Evolutionary conservation across 371 early-diverging fungal genomes (phyloP), one percentile per base, ranked within the genome.

Genomic region (Lichtheimia ramosa): DNA sequence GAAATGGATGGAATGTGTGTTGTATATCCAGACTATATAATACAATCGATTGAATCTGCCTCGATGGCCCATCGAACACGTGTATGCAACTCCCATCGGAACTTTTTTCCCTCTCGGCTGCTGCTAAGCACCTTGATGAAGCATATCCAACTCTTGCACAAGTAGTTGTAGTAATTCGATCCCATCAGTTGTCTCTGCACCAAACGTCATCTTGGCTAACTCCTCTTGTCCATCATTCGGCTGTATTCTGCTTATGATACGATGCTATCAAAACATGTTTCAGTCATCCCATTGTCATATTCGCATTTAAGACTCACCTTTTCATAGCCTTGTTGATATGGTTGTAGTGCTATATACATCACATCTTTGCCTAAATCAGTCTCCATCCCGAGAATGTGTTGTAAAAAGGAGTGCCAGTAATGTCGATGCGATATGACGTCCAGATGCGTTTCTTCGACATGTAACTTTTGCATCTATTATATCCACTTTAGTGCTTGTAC

Each of bases 301-400:
- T 5, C 10, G n/a, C 34, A 20, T 39, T 39, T 7, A 15, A 40
- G 23, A 13, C 39, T 15, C 27, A 21, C 20, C 18, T 7, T 49
- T 43, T 53, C 42, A 2, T n/a, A n/a, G 14, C 16, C 50, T 39
- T 58, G 43, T 54, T 25, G 21, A 54, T 63, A 42, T 57, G 24
- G 16, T 40, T 54, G 52, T 14, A 53, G 20, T 8, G 27, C 3
- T 0, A 39, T 21, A 39, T n/a, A 40, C 40, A 34, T 10, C 34
- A 34, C 34, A 10, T 34, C 34, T 8, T 34, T 34, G 2, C 6
- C 34, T 8, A 2, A 34, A 10, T 34, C 34, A 34, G 40, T 15
- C 40, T 40, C 41, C 3, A 40, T 16, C 18, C 12, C 20, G 27
- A 53, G 34, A 6, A n/a, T 20, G 28, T 53, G 53, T 3, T n/a